Evolutionary conservation across 176 grass and related monocot species (phyloP).

Genomic region (Pontederia paniculata): DNA sequence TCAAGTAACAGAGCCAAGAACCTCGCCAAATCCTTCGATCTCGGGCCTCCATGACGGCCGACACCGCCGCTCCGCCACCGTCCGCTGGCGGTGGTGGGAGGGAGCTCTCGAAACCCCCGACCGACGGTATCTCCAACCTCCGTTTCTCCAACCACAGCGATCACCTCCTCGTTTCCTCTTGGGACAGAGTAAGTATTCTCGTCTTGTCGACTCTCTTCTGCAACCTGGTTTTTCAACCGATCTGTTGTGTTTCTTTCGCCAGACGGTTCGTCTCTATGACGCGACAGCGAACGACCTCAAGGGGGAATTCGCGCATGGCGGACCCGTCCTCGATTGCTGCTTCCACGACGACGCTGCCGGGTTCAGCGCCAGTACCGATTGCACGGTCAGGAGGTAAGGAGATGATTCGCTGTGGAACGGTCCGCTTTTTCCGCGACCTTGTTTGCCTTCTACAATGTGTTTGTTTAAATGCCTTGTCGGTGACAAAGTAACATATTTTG

Average conservation of each 20-base stretch:
- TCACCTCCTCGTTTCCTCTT: conserved; percentile 89
- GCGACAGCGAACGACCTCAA: conserved; percentile 55
- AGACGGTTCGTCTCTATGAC: conserved; percentile 89
- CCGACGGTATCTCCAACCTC: conserved; percentile 87
- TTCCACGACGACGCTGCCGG: conserved; percentile 94
- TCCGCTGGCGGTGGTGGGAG: conserved; percentile 25
- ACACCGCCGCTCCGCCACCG: conserved; percentile 3
- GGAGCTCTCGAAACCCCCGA: conserved; percentile 57
- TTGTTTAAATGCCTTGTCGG: too few relatives aligned
- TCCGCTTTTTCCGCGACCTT: conserved; percentile 1
- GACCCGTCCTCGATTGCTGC: conserved; percentile 83
- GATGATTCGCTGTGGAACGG: not conserved
- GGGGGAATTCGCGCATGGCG: conserved; percentile 77
- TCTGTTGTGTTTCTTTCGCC: not conserved
- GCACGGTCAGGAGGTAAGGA: conserved; percentile 64
- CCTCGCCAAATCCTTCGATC: conserved; percentile 2
- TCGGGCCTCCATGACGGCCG: conserved; percentile 27
- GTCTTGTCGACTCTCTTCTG: not conserved
- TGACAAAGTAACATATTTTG: too few relatives aligned
- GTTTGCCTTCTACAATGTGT: not conserved
- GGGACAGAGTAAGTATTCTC: conserved; percentile 64
- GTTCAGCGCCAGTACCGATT: conserved; percentile 66
- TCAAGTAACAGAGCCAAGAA: too few relatives aligned
- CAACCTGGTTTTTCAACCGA: not conserved
- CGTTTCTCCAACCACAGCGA: conserved; percentile 99